Percentiles rank a stretch among this genome's conserved stretches.
Conservation (phyloP, 331 rosid genomes). For the Rhamnella rubrinervis region DNA sequence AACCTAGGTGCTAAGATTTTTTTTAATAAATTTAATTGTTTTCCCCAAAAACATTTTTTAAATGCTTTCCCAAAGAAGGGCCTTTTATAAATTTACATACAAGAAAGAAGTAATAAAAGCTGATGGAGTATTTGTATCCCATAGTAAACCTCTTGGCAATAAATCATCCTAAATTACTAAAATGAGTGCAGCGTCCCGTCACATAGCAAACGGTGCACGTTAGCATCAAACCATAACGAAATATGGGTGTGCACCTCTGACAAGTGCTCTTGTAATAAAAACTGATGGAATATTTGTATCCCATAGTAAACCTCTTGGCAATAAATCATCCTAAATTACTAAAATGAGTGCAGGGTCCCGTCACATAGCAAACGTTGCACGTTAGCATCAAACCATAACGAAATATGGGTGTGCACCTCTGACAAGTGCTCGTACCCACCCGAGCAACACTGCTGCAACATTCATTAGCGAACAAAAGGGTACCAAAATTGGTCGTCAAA, state of each 20-base stretch:
- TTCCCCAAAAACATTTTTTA: neutral
- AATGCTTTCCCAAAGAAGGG: no score
- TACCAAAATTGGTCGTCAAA: slow-evolving; percentile 3
- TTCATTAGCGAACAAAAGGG: slow-evolving; percentile 5
- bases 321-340: neutral
- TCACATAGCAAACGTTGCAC: slow-evolving; percentile 25
- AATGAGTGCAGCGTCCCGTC: neutral
- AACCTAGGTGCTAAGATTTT: neutral
- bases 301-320: neutral
- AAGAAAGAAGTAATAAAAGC: no score
- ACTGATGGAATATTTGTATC: neutral
- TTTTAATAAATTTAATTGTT: neutral
- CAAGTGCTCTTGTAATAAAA: no score
- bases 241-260: slow-evolving; percentile 37
- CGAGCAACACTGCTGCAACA: neutral
- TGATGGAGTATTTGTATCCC: neutral
- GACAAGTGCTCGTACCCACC: slow-evolving; percentile 27
- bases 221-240: slow-evolving; percentile 25
- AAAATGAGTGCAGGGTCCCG: neutral
- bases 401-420: slow-evolving; percentile 30
- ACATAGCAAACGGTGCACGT: slow-evolving; percentile 27
- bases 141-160: neutral
- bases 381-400: slow-evolving; percentile 24
- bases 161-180: neutral
- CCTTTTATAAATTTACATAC: no score